Conservation (phyloP, 2,329 filamentous ascomycete species). For the Nemania sp. region DNA sequence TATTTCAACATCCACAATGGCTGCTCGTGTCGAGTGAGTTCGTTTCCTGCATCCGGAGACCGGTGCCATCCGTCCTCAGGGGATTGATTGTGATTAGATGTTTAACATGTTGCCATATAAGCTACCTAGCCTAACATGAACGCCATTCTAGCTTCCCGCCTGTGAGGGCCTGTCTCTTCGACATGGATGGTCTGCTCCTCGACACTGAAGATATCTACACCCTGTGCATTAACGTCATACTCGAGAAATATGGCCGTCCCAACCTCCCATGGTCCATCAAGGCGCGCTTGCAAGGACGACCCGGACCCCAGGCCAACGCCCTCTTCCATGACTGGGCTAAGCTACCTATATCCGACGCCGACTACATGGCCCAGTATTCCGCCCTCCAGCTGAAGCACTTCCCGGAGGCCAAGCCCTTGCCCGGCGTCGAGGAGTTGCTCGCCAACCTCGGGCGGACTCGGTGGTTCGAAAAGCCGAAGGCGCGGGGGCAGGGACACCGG, state of each 20-base stretch:
- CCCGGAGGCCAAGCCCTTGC: slow-evolving; percentile 73
- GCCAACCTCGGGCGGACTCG: slow-evolving; percentile 58
- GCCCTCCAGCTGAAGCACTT: slow-evolving; percentile 74
- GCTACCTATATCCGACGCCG: slow-evolving; percentile 73
- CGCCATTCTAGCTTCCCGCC: slow-evolving; percentile 66
- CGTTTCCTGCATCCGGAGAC: not conserved
- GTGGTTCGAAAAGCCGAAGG: slow-evolving; percentile 50
- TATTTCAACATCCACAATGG: slow-evolving; percentile 42
- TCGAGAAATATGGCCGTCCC: slow-evolving; percentile 74
- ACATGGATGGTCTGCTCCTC: slow-evolving; percentile 97
- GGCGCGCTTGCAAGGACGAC: slow-evolving; percentile 73
- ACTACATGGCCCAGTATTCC: slow-evolving; percentile 65
- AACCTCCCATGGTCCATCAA: slow-evolving; percentile 91
- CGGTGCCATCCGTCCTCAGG: no score
- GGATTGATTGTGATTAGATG: not conserved
- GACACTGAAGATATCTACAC: slow-evolving; percentile 93
- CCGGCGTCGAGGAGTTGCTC: slow-evolving; percentile 76
- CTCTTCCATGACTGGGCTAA: slow-evolving; percentile 79
- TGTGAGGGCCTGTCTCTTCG: slow-evolving; percentile 90
- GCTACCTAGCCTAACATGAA: slow-evolving; percentile 20
- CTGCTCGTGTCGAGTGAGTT: slow-evolving; percentile 51
- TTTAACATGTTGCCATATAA: not conserved
- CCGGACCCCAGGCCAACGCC: slow-evolving; percentile 56
- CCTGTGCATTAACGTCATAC: slow-evolving; percentile 77
- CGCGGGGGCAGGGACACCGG: slow-evolving; percentile 43